Evolutionary conservation across 1,139 yeast species (phyloP), one percentile per base, ranked within the genome.

Genomic region (Saccharomyces uvarum): DNA sequence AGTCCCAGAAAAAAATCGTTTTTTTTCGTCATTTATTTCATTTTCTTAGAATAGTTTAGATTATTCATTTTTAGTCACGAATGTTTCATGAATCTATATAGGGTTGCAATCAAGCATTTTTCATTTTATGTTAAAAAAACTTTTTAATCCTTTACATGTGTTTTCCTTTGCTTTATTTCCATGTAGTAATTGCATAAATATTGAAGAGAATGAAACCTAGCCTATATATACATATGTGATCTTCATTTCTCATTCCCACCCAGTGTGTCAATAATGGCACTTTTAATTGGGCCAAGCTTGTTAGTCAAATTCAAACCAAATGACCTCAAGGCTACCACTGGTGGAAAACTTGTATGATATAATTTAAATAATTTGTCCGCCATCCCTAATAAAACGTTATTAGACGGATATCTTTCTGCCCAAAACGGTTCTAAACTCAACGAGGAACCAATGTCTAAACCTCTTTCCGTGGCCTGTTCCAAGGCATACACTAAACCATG

Each of bases 321-420:
- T 1, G 93, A 82, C 63, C 99, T 78, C 46, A 85, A 72, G 51
- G 80, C 77, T 16, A 89, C 97, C 13, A 91, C 62, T 0, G 97
- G 96, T 44, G 76, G 76, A 57, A 77, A 80, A 62, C 85, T 90
- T 1, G 88, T 83, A 8, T 91, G 78, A 68, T 91, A 93, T 26
- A 93, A 73, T 70, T 93, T 93, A 72, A 91, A 97, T 57, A 95
- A 74, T 70, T 90, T 90, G 71, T 93, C 99, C 53, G 95, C 95
- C 28, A 87, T 86, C 0, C 98, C 98, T 51, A 93, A 74, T 60
- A 90, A 73, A 51, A 82, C 77, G 66, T 90, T 95, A 69, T 93
- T 93, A 32, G 78, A 76, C 1, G 93, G 87, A 75, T 85, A 91
- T 55, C 95, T 78, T 26, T 83, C 83, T 31, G 90, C 80, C 77